Conservation (phyloP, 1,139 yeast genomes). For the Scheffersomyces titani region DNA sequence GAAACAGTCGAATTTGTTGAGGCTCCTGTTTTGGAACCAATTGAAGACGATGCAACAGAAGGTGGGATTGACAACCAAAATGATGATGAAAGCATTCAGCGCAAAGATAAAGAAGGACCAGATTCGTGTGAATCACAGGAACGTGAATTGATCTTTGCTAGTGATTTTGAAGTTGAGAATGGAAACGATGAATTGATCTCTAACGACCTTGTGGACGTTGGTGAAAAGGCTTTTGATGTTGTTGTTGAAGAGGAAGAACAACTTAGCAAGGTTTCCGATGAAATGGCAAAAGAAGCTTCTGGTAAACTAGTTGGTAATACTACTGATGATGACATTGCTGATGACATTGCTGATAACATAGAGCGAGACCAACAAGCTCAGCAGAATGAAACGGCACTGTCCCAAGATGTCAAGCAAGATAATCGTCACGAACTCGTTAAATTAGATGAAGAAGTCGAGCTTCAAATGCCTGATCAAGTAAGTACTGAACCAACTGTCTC, state of each 20-base stretch:
- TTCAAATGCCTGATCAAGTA: background rate
- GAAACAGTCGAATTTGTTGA: background rate
- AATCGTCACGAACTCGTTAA: background rate
- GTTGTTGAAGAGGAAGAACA: background rate
- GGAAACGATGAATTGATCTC: background rate
- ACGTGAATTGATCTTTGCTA: background rate
- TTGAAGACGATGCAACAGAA: slow-evolving; percentile 11
- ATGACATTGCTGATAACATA: background rate
- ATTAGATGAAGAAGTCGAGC: background rate
- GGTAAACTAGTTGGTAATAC: background rate
- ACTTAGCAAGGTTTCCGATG: background rate
- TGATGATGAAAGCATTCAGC: slow-evolving; percentile 15
- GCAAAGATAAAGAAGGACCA: slow-evolving; percentile 7
- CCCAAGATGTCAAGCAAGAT: background rate
- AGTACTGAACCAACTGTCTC: background rate
- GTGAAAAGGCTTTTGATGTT: background rate
- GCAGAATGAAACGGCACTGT: background rate
- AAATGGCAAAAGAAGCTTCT: background rate
- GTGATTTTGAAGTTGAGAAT: background rate
- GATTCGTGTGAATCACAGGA: background rate
- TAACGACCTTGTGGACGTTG: background rate
- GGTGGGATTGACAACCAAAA: slow-evolving; percentile 18
- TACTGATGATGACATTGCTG: background rate
- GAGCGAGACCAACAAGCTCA: slow-evolving; percentile 1
- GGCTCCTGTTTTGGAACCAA: slow-evolving; percentile 1